Evolutionary conservation across 2,329 filamentous ascomycete genomes (phyloP).

Genomic region (Colletotrichum scovillei): DNA sequence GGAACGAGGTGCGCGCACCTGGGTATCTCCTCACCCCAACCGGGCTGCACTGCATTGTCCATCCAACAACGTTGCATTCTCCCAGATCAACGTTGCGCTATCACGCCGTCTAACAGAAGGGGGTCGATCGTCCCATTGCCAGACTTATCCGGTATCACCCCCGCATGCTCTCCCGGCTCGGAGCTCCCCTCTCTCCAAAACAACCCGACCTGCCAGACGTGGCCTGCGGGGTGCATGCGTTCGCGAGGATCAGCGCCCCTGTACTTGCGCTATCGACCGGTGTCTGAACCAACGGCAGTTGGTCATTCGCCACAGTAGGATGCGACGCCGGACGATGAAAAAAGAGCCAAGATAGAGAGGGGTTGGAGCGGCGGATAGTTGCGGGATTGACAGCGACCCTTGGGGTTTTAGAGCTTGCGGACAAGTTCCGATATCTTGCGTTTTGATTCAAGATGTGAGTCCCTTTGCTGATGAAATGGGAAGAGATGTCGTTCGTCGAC

Average conservation of each 20-base stretch:
- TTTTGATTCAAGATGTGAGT: background rate
- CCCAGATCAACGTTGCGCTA: conserved; percentile 23
- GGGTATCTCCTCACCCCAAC: background rate
- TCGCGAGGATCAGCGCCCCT: conserved; percentile 17
- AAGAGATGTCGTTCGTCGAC: background rate
- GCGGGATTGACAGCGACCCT: background rate
- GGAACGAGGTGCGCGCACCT: background rate
- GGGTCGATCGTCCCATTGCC: conserved; percentile 16
- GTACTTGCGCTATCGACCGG: conserved; percentile 20
- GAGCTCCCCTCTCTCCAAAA: background rate
- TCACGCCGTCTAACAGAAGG: conserved; percentile 6
- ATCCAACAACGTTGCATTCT: conserved; percentile 30
- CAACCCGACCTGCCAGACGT: conserved; percentile 20
- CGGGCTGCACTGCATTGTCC: background rate
- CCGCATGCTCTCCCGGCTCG: conserved; percentile 3
- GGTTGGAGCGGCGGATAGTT: background rate
- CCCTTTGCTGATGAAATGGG: too few species aligned
- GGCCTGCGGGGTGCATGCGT: conserved; percentile 30
- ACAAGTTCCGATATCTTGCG: background rate
- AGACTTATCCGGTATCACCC: conserved; percentile 16
- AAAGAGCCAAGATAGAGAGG: background rate
- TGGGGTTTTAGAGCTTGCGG: background rate
- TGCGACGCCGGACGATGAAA: background rate
- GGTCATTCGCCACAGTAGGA: conserved; percentile 11
- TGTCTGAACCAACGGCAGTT: conserved; percentile 18